A percentile compares a stretch with the other conserved stretches of the same genome.
These are phyloP conservation scores for Sabuloglossum arenarium DNA, from an alignment of 495 filamentous ascomycete genomes.

Conservation along the genomic window DNA sequence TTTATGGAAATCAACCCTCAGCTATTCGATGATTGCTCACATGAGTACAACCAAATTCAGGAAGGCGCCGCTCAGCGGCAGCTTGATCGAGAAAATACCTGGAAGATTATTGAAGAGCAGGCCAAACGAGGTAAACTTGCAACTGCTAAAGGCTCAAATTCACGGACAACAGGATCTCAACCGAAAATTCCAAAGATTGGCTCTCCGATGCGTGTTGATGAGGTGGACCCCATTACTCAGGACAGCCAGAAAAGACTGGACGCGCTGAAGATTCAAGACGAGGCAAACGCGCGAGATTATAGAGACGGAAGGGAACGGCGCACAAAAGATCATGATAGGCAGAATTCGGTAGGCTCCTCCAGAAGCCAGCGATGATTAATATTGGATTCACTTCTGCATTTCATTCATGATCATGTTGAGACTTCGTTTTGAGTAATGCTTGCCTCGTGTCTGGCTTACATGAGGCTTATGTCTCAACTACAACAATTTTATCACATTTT, in stretches of 20 bases:
- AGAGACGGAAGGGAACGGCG: slow-evolving; percentile 25
- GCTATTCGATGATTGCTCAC: slow-evolving; percentile 95
- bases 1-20: slow-evolving; percentile 99
- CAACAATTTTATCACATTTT: slow-evolving; percentile 2
- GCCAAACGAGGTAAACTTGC: slow-evolving; percentile 46
- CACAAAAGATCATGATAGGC: slow-evolving; percentile 25
- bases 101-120: slow-evolving; percentile 66
- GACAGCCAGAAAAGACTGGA: slow-evolving; percentile 67
- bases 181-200: slow-evolving; percentile 20
- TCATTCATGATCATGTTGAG: slow-evolving; percentile 1
- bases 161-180: slow-evolving; percentile 17
- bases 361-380: slow-evolving; percentile 19
- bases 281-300: slow-evolving; percentile 26
- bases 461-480: neutral
- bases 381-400: slow-evolving; percentile 1
- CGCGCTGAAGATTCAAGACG: slow-evolving; percentile 67
- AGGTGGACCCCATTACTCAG: slow-evolving; percentile 53
- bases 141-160: slow-evolving; percentile 15
- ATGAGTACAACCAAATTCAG: slow-evolving; percentile 94
- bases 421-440: neutral
- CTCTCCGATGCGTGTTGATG: slow-evolving; percentile 38
- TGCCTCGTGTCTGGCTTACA: slow-evolving; percentile 2
- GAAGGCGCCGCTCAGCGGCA: slow-evolving; percentile 66
- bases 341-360: slow-evolving; percentile 27
- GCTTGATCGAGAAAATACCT: slow-evolving; percentile 54